These are phyloP conservation scores for Claviceps paspali DNA, from an alignment of 2,329 filamentous ascomycete species.

Conservation along the genomic window DNA sequence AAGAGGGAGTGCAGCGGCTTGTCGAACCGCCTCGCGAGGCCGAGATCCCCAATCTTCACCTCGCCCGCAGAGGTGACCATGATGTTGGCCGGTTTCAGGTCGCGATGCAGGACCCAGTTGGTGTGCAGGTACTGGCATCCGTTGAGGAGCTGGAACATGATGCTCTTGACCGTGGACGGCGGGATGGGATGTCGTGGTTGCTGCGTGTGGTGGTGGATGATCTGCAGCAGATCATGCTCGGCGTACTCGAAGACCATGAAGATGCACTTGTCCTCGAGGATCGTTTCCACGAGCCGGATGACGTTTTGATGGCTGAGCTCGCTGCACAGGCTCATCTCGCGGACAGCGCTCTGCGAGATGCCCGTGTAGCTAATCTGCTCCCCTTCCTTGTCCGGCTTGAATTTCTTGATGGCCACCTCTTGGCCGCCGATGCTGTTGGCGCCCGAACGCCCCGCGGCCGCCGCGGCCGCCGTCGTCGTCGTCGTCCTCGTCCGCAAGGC, in stretches of 20 bases:
- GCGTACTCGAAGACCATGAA: slow-evolving; percentile 99
- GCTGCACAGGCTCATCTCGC: slow-evolving; percentile 93
- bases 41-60: slow-evolving; percentile 89
- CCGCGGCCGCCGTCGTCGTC: slow-evolving; percentile 2
- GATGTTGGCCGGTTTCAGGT: slow-evolving; percentile 96
- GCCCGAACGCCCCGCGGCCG: not conserved
- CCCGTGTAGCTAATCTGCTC: slow-evolving; percentile 90
- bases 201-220: slow-evolving; percentile 94
- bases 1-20: slow-evolving; percentile 88
- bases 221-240: slow-evolving; percentile 91
- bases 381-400: slow-evolving; percentile 97
- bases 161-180: slow-evolving; percentile 75
- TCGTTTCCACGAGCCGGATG: slow-evolving; percentile 84
- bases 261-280: slow-evolving; percentile 96
- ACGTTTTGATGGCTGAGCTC: slow-evolving; percentile 82
- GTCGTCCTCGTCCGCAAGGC: slow-evolving; percentile 2
- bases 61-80: slow-evolving; percentile 86
- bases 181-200: slow-evolving; percentile 79
- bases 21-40: slow-evolving; percentile 81
- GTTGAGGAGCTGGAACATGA: slow-evolving; percentile 90
- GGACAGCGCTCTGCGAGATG: slow-evolving; percentile 91
- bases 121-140: slow-evolving; percentile 88
- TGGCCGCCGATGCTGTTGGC: slow-evolving; percentile 38
- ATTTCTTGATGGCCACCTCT: slow-evolving; percentile 98
- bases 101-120: slow-evolving; percentile 94